Percentiles rank a stretch among this genome's conserved stretches.
Evolutionary conservation across 495 filamentous ascomycete species (phyloP).

Genomic region (Pseudevernia furfuracea): DNA sequence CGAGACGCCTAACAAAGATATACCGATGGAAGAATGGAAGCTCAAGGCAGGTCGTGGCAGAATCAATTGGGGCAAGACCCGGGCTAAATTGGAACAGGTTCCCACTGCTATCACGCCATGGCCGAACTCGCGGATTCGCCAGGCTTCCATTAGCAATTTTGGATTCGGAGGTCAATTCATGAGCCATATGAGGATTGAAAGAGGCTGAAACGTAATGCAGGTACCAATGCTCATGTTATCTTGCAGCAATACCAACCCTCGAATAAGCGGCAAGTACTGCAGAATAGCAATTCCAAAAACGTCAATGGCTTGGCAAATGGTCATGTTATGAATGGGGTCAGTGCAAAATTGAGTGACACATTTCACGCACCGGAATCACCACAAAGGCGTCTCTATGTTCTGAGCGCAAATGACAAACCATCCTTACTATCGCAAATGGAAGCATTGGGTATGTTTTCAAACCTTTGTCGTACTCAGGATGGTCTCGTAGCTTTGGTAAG

Average conservation of each 20-base stretch:
- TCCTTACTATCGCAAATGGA: no score
- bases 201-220: neutral
- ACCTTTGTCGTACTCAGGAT: no score
- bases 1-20: conserved; percentile 29
- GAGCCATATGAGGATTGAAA: no score
- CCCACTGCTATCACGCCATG: neutral
- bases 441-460: no score
- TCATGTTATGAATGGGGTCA: neutral
- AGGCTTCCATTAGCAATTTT: conserved; percentile 14
- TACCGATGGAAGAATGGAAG: conserved; percentile 29
- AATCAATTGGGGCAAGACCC: conserved; percentile 19
- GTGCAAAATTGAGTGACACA: no score
- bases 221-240: conserved; percentile 33
- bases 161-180: conserved; percentile 12
- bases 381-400: no score
- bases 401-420: no score
- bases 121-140: neutral
- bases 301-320: no score
- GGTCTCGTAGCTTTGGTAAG: no score
- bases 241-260: conserved; percentile 26
- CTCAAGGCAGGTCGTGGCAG: conserved; percentile 11
- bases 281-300: no score
- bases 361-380: no score
- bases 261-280: neutral
- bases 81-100: conserved; percentile 16